Base-by-base conservation (phyloP, 225 moss, liverwort and hornwort species). In the Ulota crispa region DNA sequence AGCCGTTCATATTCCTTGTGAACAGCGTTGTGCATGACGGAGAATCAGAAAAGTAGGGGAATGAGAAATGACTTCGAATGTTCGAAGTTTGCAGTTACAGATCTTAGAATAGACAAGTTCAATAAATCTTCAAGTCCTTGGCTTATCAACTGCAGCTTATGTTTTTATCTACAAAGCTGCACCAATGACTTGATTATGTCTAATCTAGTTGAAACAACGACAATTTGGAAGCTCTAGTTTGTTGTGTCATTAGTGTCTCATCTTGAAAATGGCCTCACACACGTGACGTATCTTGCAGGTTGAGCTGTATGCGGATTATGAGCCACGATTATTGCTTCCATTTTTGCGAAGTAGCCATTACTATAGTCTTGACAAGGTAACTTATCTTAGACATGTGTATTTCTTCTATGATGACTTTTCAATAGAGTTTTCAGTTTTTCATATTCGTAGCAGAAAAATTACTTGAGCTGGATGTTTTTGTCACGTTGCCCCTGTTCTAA, bases 301-400 rank as follows among this genome's bases (percentile, higher is more conserved):
- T 73, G 96, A 94, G 64, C 81, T 99, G 27, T 99, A 99, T 87
- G 99, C 99, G 64, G 96, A 99, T 83, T 99, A 94, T 82, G 99
- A 96, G 81, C 94, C 99, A 73, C 91, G 99, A 70, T 82, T 96
- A 21, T 85, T 99, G 76, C 96, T 99, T 86, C 99, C 99, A 28
- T 99, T 99, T 83, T 88, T 99, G 86, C 89, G 96, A 81, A 99
- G 99, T 78, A 96, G 99, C 79, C 96, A 93, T 79, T 93, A 90
- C 64, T 92, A 88, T 45, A 94, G 81, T 81, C 94, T 99, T 75
- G 94, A 99, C 80, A 92, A 89, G 93, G 98, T 94, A 76, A 80
- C 3, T 69, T 55, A n/a, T 52, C 86, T 61, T 73, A 88, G 93
- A 68, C 54, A 77, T 77, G 55, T 45, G 15, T 71, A 30, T 76